Evolutionary conservation across 2,329 filamentous ascomycete genomes (phyloP), one percentile per base, ranked within the genome.

Genomic region (Karstenula rhodostoma): DNA sequence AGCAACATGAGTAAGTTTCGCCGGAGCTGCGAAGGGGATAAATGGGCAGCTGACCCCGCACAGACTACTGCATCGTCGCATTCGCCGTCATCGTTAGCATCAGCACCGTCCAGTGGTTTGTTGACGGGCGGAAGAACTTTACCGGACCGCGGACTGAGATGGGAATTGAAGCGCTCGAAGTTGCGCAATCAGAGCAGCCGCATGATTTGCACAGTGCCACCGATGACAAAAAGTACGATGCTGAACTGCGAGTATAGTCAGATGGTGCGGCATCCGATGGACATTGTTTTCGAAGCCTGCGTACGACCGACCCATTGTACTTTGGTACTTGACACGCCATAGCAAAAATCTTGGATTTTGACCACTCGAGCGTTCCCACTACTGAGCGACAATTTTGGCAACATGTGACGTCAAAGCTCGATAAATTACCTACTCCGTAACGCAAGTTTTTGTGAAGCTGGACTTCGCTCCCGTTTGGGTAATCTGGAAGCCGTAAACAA

Each of bases 1-100:
- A 86, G 79, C 66, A 92, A 86, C 78, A 93, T 93, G 90, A 93
- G 85, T 84, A 79, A 69, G 81, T 78, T 35, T 15, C 46, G 17
- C 9, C 23, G 2, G 19, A 25, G 2, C 22, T 42, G 2, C 10
- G 23, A 15, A 5, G 6, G 8, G 42, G 17, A 44, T 1, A 29
- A 15, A 23, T 13, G 7, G 9, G 19, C 35, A 25, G 25, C 67
- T 76, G 57, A 76, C 35, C 43, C 1, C 1, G 12, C 1, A 42
- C 43, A 76, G 77, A 82, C 62, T 86, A 86, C 57, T 86, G 83
- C 66, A 80, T 85, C 46, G 85, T 83, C 19, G 85, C 83, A 0
- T 87, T 88, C 51, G 85, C 82, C 1, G 85, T 86, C 58, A 85
- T 89, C 50, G 69, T 87, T 44, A 74, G 86, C 37, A 81, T 89